A percentile compares a stretch with the other conserved stretches of the same genome.
phyloP scores from a whole-genome alignment of 441 rosid genomes.

The Gossypium davidsonii region DNA sequence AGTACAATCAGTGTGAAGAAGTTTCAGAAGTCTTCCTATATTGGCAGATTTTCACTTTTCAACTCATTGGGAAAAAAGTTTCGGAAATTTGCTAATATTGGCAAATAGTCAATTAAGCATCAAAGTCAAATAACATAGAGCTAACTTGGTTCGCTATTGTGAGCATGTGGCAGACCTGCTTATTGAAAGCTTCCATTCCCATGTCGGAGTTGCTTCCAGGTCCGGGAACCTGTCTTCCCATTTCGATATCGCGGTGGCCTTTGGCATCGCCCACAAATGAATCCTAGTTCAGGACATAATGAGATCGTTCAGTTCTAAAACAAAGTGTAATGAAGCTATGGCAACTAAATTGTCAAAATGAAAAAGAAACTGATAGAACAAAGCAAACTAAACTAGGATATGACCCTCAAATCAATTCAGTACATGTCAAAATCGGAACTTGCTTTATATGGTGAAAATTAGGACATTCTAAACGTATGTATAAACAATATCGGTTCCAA shows the following conservation, averaged over 20 bases:
- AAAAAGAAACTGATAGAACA: not conserved
- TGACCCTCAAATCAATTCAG: not conserved
- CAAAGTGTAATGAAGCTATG: not conserved
- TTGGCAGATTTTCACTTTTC: not conserved
- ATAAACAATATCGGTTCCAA: not conserved
- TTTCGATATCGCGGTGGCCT: constrained; percentile 47
- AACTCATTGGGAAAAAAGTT: not conserved
- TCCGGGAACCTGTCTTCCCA: constrained; percentile 39
- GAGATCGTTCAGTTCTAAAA: not conserved
- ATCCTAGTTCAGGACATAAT: constrained; percentile 28
- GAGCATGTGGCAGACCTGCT: constrained; percentile 35
- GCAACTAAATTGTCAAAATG: not conserved
- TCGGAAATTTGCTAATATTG: too few relatives aligned
- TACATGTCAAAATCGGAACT: not conserved
- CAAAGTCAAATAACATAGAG: not conserved
- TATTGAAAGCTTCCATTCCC: constrained; percentile 64
- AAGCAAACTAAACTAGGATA: not conserved
- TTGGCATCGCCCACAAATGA: constrained; percentile 39
- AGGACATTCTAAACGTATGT: not conserved
- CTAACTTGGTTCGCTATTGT: not conserved
- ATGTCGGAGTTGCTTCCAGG: constrained; percentile 41
- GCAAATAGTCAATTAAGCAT: not conserved
- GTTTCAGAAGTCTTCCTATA: not conserved
- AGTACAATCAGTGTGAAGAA: not conserved
- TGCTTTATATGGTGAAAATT: too few relatives aligned